Evolutionary conservation across 1,284 basidiomycete species (phyloP).

Genomic region (Trametes versicolor): DNA sequence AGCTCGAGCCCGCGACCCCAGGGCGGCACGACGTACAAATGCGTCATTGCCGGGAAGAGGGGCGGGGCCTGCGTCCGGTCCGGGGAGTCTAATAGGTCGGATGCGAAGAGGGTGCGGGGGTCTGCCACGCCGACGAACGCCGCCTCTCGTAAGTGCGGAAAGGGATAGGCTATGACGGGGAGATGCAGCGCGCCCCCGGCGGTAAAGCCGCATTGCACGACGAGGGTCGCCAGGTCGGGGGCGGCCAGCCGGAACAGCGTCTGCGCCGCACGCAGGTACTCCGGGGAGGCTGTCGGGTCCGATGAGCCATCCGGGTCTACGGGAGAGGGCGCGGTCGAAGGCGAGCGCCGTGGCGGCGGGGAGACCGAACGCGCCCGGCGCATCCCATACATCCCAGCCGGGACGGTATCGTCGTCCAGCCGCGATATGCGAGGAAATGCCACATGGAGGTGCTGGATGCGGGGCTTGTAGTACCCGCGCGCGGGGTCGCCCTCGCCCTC

Average conservation of each 20-base stretch:
- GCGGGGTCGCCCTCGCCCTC: slow-evolving; percentile 1
- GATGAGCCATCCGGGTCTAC: not conserved
- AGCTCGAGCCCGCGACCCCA: not conserved
- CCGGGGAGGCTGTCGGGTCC: not conserved
- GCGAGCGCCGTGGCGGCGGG: not conserved
- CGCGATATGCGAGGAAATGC: slow-evolving; percentile 6
- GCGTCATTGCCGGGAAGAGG: not conserved
- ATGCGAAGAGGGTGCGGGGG: not conserved
- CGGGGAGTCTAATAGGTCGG: too few species aligned
- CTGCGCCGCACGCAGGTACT: not conserved
- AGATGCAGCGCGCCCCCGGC: not conserved
- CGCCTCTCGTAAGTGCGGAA: not conserved
- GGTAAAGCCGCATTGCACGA: slow-evolving; percentile 1
- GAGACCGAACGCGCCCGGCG: not conserved
- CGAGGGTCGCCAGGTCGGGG: not conserved
- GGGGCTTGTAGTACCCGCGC: not conserved
- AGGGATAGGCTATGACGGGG: not conserved
- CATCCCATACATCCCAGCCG: too few species aligned
- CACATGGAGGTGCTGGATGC: slow-evolving; percentile 8
- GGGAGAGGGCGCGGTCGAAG: not conserved
- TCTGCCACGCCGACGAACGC: not conserved
- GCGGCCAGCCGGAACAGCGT: not conserved
- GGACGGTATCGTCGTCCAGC: too few species aligned
- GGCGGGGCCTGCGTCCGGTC: not conserved
- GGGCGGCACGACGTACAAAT: not conserved